These are phyloP conservation scores for Phlyctochytrium arcticum DNA, from an alignment of 192 early-diverging fungal genomes.

Conservation along the genomic window DNA sequence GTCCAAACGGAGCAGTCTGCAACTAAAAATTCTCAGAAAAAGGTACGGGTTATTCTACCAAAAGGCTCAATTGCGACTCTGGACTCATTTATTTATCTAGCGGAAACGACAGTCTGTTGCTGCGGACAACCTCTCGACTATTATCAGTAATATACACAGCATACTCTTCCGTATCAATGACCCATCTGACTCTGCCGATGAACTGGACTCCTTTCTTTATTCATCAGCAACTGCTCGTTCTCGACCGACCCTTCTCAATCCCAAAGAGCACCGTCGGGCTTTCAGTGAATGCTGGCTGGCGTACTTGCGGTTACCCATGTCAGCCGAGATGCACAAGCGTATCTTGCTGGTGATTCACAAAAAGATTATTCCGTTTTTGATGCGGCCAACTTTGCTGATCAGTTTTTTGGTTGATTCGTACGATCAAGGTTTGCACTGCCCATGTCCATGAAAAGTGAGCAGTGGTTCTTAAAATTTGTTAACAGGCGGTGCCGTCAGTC, in stretches of 20 bases:
- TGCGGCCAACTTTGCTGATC: conserved; percentile 73
- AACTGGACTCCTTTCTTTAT: not conserved
- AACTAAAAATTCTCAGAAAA: too few relatives aligned
- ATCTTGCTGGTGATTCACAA: conserved; percentile 80
- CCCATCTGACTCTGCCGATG: conserved; percentile 2
- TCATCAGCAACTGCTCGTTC: not conserved
- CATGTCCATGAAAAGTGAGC: too few relatives aligned
- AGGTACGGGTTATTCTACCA: too few relatives aligned
- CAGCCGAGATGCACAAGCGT: conserved; percentile 72
- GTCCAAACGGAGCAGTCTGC: too few relatives aligned
- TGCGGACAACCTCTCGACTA: conserved; percentile 8
- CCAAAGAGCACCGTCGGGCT: conserved; percentile 54
- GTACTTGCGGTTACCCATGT: conserved; percentile 67
- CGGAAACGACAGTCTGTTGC: conserved; percentile 1
- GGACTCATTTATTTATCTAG: too few relatives aligned
- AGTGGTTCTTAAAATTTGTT: not conserved
- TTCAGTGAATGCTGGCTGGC: conserved; percentile 82
- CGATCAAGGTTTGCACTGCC: conserved; percentile 57
- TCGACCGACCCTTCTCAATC: conserved; percentile 4
- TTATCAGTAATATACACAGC: not conserved
- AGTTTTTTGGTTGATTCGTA: conserved; percentile 92
- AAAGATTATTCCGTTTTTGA: conserved; percentile 83
- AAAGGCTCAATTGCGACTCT: too few relatives aligned
- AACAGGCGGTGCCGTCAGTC: conserved; percentile 78
- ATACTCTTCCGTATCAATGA: conserved; percentile 16